Evolutionary conservation across 164 flowering plant species (phyloP).

Genomic region (Chimonanthus praecox): DNA sequence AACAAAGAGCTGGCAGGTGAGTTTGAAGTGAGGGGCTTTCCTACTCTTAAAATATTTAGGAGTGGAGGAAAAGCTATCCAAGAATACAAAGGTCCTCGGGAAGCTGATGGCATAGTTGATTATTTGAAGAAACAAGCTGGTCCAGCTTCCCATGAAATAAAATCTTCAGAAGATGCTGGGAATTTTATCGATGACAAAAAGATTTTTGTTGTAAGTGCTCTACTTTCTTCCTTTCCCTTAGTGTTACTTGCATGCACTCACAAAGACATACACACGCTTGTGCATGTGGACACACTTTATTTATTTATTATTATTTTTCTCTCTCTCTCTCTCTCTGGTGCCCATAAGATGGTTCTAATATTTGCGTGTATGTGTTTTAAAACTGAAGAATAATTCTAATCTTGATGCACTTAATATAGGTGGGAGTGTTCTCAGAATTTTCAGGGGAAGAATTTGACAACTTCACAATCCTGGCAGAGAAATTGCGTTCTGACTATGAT

Average conservation of each 20-base stretch:
- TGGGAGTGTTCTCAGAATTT: conserved; percentile 78
- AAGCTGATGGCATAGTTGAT: conserved; percentile 81
- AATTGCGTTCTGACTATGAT: conserved; percentile 75
- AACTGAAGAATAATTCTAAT: neutral
- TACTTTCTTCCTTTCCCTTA: neutral
- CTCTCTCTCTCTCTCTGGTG: too few relatives aligned
- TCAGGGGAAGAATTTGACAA: conserved; percentile 80
- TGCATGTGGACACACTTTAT: too few relatives aligned
- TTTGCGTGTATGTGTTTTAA: neutral
- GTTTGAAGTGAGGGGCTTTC: conserved; percentile 65
- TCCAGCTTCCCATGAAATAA: conserved; percentile 78
- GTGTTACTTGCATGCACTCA: too few relatives aligned
- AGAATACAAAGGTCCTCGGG: conserved; percentile 91
- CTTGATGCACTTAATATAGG: conserved; percentile 32
- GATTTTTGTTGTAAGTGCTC: conserved; percentile 48
- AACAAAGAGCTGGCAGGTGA: conserved; percentile 63
- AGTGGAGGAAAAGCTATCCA: conserved; percentile 65
- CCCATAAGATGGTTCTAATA: neutral
- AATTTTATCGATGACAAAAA: conserved; percentile 41
- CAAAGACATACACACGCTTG: too few relatives aligned
- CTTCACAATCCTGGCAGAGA: conserved; percentile 57
- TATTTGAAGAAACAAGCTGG: conserved; percentile 80
- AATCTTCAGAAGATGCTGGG: conserved; percentile 56
- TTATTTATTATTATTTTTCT: too few relatives aligned
- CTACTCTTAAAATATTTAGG: conserved; percentile 77